Conservation (phyloP, 202 grass and related monocot genomes). For the Musa balbisiana region DNA sequence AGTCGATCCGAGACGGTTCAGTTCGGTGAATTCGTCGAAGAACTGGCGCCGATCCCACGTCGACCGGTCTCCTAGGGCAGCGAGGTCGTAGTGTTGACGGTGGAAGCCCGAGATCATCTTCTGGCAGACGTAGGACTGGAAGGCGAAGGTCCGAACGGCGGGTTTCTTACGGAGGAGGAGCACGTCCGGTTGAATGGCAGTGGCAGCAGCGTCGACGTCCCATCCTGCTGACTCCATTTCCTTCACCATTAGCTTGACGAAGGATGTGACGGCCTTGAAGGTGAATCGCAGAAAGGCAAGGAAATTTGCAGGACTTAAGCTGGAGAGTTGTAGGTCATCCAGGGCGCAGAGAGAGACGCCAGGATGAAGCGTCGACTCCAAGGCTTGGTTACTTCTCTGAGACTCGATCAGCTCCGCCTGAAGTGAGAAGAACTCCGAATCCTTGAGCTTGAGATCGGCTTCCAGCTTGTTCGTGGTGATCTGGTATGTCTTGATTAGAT, state of each 20-base stretch:
- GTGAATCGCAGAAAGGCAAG: constrained; percentile 36
- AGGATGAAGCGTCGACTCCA: constrained; percentile 39
- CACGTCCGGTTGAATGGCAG: constrained; percentile 44
- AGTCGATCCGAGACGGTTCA: constrained; percentile 18
- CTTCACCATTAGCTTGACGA: constrained; percentile 34
- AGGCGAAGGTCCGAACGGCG: constrained; percentile 29
- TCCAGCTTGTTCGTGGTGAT: constrained; percentile 60
- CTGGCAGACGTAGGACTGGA: constrained; percentile 17
- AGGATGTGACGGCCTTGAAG: constrained; percentile 38
- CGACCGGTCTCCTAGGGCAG: constrained; percentile 12
- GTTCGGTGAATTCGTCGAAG: constrained; percentile 57
- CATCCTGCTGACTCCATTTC: constrained; percentile 53
- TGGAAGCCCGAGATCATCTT: constrained; percentile 26
- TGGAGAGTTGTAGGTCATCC: constrained; percentile 54
- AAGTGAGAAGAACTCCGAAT: constrained; percentile 31
- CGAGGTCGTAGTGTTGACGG: not conserved
- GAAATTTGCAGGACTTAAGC: constrained; percentile 63
- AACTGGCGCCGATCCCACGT: constrained; percentile 36
- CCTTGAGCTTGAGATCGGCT: constrained; percentile 43
- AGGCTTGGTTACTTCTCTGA: constrained; percentile 18
- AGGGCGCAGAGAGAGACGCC: constrained; percentile 41
- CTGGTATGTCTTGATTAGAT: constrained; percentile 66
- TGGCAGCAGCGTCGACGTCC: constrained; percentile 46
- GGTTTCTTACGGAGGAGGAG: constrained; percentile 7
- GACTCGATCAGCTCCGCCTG: constrained; percentile 29